Evolutionary conservation across 768 basidiomycete genomes (phyloP).

Genomic region (Rhizopogon sp.): DNA sequence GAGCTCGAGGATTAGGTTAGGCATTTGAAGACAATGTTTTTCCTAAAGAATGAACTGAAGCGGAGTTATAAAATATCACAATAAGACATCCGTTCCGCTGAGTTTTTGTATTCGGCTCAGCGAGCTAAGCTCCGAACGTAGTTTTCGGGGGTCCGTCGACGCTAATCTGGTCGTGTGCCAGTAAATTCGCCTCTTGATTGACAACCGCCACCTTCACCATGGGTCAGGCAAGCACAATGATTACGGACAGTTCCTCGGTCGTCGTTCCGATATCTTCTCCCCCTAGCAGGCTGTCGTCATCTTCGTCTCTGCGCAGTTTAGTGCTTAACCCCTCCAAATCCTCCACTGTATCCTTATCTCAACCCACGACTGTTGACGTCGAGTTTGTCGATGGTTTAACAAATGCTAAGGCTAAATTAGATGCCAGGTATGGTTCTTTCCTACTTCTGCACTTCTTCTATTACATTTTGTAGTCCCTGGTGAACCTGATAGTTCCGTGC

Average conservation of each 20-base stretch:
- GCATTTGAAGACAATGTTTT: not conserved
- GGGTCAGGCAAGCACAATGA: not conserved
- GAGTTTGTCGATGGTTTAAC: slow-evolving; percentile 55
- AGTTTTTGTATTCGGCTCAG: no score
- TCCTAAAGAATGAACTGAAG: no score
- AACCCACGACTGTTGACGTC: slow-evolving; percentile 35
- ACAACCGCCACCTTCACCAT: not conserved
- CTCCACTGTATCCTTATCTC: slow-evolving; percentile 28
- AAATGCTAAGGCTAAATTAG: slow-evolving; percentile 50
- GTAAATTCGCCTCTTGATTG: not conserved
- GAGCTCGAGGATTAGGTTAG: not conserved
- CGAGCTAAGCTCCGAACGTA: no score
- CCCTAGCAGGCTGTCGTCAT: not conserved
- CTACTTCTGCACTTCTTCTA: slow-evolving; percentile 16
- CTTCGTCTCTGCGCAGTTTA: slow-evolving; percentile 6
- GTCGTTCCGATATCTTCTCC: not conserved
- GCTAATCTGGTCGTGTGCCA: not conserved
- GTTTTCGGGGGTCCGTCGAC: not conserved
- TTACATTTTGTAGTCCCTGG: slow-evolving; percentile 25
- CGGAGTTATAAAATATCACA: no score
- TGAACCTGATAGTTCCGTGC: slow-evolving; percentile 29
- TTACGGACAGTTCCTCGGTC: not conserved
- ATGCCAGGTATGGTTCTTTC: slow-evolving; percentile 61
- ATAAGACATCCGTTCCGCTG: no score
- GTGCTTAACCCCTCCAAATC: slow-evolving; percentile 16